Conservation (phyloP, 2,329 filamentous ascomycete species). For the Exophiala lecanii-corni region DNA sequence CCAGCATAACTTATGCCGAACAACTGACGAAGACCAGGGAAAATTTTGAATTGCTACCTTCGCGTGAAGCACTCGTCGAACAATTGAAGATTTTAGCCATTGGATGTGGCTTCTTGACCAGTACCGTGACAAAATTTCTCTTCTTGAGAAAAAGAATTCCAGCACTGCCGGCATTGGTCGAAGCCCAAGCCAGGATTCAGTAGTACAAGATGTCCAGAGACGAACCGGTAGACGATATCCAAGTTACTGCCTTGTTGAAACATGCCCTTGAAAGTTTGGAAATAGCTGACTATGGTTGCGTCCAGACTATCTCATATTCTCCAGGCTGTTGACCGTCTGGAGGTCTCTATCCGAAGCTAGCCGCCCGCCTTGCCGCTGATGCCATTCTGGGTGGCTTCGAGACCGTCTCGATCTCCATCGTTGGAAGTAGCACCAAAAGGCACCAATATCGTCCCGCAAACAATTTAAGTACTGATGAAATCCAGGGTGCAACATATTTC, state of each 20-base stretch:
- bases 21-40: neutral
- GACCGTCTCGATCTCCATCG: slow-evolving; percentile 28
- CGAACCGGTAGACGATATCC: neutral
- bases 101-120: slow-evolving; percentile 10
- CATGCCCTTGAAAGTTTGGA: no score
- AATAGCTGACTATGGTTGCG: no score
- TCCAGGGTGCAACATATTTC: slow-evolving; percentile 34
- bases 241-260: neutral
- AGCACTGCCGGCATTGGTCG: neutral
- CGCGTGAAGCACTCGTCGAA: slow-evolving; percentile 25
- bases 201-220: slow-evolving; percentile 28
- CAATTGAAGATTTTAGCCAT: slow-evolving; percentile 1
- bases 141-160: slow-evolving; percentile 21
- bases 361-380: slow-evolving; percentile 29
- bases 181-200: slow-evolving; percentile 19
- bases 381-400: slow-evolving; percentile 36
- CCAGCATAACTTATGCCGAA: no score
- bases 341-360: slow-evolving; percentile 35
- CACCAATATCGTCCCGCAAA: neutral
- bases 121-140: slow-evolving; percentile 9
- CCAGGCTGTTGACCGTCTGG: neutral
- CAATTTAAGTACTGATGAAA: neutral
- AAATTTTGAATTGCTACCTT: slow-evolving; percentile 5
- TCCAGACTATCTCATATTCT: neutral
- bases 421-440: slow-evolving; percentile 35